These are phyloP conservation scores for Amborella trichopoda DNA, from an alignment of 164 flowering plant species.

Conservation along the genomic window DNA sequence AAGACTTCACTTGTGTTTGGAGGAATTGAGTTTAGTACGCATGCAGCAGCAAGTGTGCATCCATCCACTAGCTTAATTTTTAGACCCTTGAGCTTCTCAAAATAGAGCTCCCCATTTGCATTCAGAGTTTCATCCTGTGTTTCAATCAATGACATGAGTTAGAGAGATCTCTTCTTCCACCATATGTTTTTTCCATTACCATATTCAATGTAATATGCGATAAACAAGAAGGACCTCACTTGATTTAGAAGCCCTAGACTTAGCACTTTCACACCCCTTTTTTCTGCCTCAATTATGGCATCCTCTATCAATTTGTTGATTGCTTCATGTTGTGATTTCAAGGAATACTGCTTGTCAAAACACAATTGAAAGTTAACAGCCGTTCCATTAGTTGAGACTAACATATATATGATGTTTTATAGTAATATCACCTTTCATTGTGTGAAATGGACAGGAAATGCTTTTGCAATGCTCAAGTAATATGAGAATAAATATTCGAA, in stretches of 20 bases:
- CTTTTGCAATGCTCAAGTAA: too few species aligned
- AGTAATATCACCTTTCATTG: too few species aligned
- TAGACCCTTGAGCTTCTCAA: slow-evolving; percentile 34
- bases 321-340: slow-evolving; percentile 27
- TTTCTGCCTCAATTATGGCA: slow-evolving; percentile 55
- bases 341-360: slow-evolving; percentile 22
- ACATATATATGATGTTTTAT: too few species aligned
- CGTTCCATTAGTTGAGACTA: too few species aligned
- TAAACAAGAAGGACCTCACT: slow-evolving; percentile 18
- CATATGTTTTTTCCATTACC: too few species aligned
- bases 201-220: too few species aligned
- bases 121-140: slow-evolving; percentile 65
- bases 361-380: not conserved
- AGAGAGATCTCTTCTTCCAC: too few species aligned
- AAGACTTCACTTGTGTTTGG: slow-evolving; percentile 40
- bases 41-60: slow-evolving; percentile 42
- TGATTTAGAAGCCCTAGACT: slow-evolving; percentile 69
- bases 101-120: slow-evolving; percentile 41
- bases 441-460: too few species aligned
- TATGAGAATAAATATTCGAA: too few species aligned
- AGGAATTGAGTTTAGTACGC: slow-evolving; percentile 47
- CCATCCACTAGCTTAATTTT: slow-evolving; percentile 57
- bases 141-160: too few species aligned
- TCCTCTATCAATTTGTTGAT: slow-evolving; percentile 51
- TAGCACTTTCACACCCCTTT: slow-evolving; percentile 42